Conservation (phyloP, 2,329 filamentous ascomycete species). For the Catunica adiposa region DNA sequence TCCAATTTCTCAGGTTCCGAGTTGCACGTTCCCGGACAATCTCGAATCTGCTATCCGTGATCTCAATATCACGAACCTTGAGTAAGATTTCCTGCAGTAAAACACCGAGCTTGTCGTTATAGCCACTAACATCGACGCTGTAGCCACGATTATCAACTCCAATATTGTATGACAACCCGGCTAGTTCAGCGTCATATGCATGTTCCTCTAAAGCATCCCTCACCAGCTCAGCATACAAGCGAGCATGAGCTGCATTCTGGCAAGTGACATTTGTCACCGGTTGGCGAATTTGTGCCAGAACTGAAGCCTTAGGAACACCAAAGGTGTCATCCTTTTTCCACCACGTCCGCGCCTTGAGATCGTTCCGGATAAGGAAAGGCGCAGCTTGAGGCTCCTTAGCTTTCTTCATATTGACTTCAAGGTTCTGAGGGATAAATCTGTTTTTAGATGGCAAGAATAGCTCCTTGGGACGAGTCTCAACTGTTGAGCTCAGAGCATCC, state of each 20-base stretch:
- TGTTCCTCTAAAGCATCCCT: conserved; percentile 82
- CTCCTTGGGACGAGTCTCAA: conserved; percentile 44
- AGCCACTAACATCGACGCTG: conserved; percentile 66
- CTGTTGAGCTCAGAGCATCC: conserved; percentile 41
- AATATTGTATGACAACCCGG: conserved; percentile 74
- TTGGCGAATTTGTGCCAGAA: conserved; percentile 65
- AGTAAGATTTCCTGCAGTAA: conserved; percentile 75
- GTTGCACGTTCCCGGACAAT: conserved; percentile 76
- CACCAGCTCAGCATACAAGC: conserved; percentile 70
- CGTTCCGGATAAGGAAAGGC: conserved; percentile 73
- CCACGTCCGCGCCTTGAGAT: conserved; percentile 68
- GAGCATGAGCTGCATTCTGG: conserved; percentile 59
- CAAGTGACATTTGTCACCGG: conserved; percentile 66
- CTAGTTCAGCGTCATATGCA: conserved; percentile 87
- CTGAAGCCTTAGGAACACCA: conserved; percentile 89
- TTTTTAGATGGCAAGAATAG: conserved; percentile 84
- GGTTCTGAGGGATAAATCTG: conserved; percentile 82
- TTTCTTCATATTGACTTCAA: conserved; percentile 91
- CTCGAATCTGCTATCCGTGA: conserved; percentile 75
- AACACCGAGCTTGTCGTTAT: conserved; percentile 90
- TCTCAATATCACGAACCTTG: conserved; percentile 68
- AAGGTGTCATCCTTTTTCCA: conserved; percentile 98
- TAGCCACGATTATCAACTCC: conserved; percentile 55
- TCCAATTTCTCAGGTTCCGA: conserved; percentile 69
- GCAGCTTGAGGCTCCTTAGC: conserved; percentile 55